Evolutionary conservation across 305 asterid species (phyloP).

Genomic region (Plantago coronopus): DNA sequence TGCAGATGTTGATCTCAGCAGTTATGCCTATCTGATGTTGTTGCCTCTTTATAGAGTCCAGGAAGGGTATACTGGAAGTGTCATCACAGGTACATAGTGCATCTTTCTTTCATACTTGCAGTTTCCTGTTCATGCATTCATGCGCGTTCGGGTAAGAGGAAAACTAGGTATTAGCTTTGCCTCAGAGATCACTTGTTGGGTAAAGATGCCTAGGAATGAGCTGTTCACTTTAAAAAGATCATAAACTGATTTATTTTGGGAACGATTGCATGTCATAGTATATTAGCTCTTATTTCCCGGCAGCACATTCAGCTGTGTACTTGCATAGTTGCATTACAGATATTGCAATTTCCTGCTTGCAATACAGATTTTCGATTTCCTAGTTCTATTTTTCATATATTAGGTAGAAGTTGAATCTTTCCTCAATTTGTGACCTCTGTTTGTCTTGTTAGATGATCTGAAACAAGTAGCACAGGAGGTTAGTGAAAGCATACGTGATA

Average conservation of each 20-base stretch:
- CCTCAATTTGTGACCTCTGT: not conserved
- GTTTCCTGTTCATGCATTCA: not conserved
- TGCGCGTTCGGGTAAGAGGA: not conserved
- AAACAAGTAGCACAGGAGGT: constrained; percentile 68
- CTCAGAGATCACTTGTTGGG: not conserved
- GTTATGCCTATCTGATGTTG: constrained; percentile 64
- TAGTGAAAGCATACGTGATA: constrained; percentile 49
- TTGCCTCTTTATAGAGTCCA: constrained; percentile 75
- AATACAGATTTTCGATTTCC: too few species aligned
- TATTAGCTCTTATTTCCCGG: too few species aligned
- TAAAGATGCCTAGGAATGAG: too few species aligned
- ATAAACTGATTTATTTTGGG: too few species aligned
- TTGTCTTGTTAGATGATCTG: constrained; percentile 52
- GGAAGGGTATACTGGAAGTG: constrained; percentile 77
- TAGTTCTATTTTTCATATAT: too few species aligned
- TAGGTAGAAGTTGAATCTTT: too few species aligned
- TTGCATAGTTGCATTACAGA: too few species aligned
- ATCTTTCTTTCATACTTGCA: constrained; percentile 4
- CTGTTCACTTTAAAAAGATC: too few species aligned
- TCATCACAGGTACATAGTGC: constrained; percentile 55
- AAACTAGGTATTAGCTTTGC: not conserved
- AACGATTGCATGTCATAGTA: too few species aligned
- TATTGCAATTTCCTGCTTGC: too few species aligned
- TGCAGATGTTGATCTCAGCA: constrained; percentile 39
- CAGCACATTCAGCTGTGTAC: too few species aligned